Percentiles rank a stretch among this genome's conserved stretches.
phyloP scores from a whole-genome alignment of 148 eudicot species.

The Fagopyrum homotropicum region DNA sequence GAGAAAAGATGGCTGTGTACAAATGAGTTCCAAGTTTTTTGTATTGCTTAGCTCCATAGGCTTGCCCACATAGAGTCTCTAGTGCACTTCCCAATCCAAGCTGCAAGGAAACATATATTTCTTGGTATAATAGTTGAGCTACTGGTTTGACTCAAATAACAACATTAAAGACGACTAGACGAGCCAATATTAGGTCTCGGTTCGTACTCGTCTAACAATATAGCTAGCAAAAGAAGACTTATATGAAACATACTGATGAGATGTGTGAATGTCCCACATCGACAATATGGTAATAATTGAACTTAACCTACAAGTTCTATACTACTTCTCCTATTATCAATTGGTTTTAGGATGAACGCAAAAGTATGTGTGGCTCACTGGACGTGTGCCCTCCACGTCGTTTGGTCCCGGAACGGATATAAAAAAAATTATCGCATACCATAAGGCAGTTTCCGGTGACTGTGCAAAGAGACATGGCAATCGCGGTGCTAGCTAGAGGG shows the following conservation, averaged over 20 bases:
- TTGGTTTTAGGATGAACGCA: no score
- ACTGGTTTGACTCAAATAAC: no score
- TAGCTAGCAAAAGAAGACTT: neutral
- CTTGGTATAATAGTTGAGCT: no score
- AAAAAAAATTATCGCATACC: constrained; percentile 10
- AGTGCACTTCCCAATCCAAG: constrained; percentile 68
- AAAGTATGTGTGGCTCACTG: no score
- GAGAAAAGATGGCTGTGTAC: constrained; percentile 69
- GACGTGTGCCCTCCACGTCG: no score
- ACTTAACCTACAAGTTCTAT: no score
- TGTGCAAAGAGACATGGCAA: constrained; percentile 44
- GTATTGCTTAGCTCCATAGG: constrained; percentile 81
- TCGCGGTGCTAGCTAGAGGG: constrained; percentile 48
- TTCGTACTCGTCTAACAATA: neutral
- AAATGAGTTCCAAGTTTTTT: constrained; percentile 70
- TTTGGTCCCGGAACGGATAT: no score
- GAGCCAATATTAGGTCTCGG: neutral
- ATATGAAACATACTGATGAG: neutral
- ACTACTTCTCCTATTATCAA: no score
- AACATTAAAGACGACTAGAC: no score
- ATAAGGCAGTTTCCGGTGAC: constrained; percentile 41
- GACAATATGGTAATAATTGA: no score
- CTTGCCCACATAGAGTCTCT: constrained; percentile 83
- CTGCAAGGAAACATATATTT: neutral
- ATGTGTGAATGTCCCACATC: neutral